Evolutionary conservation across 2,329 filamentous ascomycete genomes (phyloP).

Genomic region (Aspergillus sojae): DNA sequence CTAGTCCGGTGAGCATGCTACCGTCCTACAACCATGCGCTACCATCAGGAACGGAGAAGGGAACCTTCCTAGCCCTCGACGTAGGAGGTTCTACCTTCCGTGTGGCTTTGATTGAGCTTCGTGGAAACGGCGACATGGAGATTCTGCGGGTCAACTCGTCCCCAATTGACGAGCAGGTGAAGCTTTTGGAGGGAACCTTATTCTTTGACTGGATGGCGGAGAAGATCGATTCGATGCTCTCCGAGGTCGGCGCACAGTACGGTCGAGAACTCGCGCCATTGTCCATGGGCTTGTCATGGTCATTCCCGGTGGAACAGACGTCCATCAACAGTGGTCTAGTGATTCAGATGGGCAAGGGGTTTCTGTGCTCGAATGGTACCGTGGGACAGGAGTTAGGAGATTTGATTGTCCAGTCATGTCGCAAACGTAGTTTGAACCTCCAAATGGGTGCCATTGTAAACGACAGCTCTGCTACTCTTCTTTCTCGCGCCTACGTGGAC

Average conservation of each 20-base stretch:
- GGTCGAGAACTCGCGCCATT: constrained; percentile 44
- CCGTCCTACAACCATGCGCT: constrained; percentile 66
- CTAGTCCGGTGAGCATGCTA: constrained; percentile 64
- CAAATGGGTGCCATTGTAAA: constrained; percentile 66
- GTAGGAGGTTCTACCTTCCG: constrained; percentile 69
- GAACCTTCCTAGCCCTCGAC: constrained; percentile 64
- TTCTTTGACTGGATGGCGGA: constrained; percentile 71
- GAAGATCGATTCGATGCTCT: constrained; percentile 59
- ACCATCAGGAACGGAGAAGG: constrained; percentile 61
- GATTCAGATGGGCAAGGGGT: constrained; percentile 67
- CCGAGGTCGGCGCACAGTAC: constrained; percentile 44
- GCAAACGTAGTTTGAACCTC: constrained; percentile 57
- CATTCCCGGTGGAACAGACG: constrained; percentile 68
- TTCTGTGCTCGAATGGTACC: constrained; percentile 61
- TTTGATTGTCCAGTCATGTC: constrained; percentile 62
- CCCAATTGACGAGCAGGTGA: constrained; percentile 59
- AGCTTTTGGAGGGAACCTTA: constrained; percentile 55
- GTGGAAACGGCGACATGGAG: constrained; percentile 53
- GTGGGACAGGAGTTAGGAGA: constrained; percentile 62
- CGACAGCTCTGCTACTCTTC: constrained; percentile 63
- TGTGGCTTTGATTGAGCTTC: constrained; percentile 62
- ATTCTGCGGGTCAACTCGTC: constrained; percentile 59
- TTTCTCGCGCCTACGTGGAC: constrained; percentile 65
- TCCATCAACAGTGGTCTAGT: constrained; percentile 60
- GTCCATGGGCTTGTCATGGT: constrained; percentile 66